Conservation (phyloP, 805 yeast species). For the Starmerella khaoyaiensis region DNA sequence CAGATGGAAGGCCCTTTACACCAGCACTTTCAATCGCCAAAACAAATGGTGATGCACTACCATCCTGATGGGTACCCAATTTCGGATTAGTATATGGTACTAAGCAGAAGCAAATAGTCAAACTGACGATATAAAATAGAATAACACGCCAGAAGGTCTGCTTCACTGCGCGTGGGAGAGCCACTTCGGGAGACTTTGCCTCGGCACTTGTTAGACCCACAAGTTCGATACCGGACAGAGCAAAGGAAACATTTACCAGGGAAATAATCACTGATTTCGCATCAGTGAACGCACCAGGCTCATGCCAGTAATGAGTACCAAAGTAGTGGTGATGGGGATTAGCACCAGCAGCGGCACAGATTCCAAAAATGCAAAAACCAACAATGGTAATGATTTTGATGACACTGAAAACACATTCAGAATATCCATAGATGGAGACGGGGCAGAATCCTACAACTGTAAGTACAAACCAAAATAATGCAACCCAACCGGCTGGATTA, state of each 20-base stretch:
- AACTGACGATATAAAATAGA: conserved; percentile 49
- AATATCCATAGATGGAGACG: conserved; percentile 51
- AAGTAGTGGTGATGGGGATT: conserved; percentile 45
- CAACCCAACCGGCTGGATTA: conserved; percentile 46
- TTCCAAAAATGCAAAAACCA: conserved; percentile 52
- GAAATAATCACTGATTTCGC: conserved; percentile 55
- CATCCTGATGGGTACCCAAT: conserved; percentile 41
- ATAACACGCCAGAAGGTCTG: conserved; percentile 72
- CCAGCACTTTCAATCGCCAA: conserved; percentile 54
- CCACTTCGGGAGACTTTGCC: conserved; percentile 48
- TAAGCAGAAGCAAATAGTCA: conserved; percentile 45
- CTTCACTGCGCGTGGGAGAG: conserved; percentile 60
- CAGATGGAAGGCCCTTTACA: conserved; percentile 51
- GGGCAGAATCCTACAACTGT: conserved; percentile 42
- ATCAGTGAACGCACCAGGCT: conserved; percentile 50
- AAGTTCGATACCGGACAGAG: conserved; percentile 65
- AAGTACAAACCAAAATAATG: conserved; percentile 41
- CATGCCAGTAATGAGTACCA: conserved; percentile 48
- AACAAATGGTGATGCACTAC: conserved; percentile 57
- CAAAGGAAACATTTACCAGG: conserved; percentile 59
- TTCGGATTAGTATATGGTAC: conserved; percentile 48
- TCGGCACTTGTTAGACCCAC: conserved; percentile 67
- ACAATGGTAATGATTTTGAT: conserved; percentile 47
- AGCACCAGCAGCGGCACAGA: conserved; percentile 41
- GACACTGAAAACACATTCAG: conserved; percentile 46